Conservation (phyloP, 441 rosid species). For the Euphorbia celastroides region DNA sequence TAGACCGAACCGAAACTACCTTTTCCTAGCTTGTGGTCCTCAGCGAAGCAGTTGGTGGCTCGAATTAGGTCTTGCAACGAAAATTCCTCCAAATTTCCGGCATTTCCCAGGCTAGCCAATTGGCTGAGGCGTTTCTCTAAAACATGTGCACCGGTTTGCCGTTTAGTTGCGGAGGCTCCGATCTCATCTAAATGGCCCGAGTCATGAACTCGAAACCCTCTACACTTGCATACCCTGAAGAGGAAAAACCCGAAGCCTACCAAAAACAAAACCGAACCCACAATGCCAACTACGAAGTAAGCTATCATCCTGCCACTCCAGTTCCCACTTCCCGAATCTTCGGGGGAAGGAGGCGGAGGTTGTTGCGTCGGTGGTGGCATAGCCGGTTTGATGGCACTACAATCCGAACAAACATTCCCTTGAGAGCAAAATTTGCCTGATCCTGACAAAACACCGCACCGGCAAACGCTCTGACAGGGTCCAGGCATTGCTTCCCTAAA, state of each 20-base stretch:
- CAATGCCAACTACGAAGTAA: constrained; percentile 54
- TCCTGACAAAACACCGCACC: constrained; percentile 22
- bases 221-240: constrained; percentile 35
- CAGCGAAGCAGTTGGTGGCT: constrained; percentile 54
- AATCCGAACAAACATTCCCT: constrained; percentile 27
- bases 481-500: constrained; percentile 37
- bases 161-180: constrained; percentile 7
- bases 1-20: constrained; percentile 85
- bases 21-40: constrained; percentile 44
- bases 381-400: neutral
- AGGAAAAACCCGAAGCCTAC: constrained; percentile 36
- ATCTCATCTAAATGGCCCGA: constrained; percentile 55
- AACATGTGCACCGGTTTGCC: constrained; percentile 19
- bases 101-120: constrained; percentile 57
- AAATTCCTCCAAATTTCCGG: constrained; percentile 53
- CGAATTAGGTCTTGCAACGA: constrained; percentile 35
- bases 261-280: constrained; percentile 42
- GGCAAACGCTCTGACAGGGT: constrained; percentile 35
- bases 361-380: neutral
- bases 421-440: constrained; percentile 24
- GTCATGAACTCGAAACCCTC: constrained; percentile 59
- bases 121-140: constrained; percentile 58
- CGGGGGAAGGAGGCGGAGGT: neutral
- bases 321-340: constrained; percentile 1
- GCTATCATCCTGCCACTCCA: constrained; percentile 42